Evolutionary conservation across 2,329 filamentous ascomycete species (phyloP).

Genomic region (Venturia oleaginea): DNA sequence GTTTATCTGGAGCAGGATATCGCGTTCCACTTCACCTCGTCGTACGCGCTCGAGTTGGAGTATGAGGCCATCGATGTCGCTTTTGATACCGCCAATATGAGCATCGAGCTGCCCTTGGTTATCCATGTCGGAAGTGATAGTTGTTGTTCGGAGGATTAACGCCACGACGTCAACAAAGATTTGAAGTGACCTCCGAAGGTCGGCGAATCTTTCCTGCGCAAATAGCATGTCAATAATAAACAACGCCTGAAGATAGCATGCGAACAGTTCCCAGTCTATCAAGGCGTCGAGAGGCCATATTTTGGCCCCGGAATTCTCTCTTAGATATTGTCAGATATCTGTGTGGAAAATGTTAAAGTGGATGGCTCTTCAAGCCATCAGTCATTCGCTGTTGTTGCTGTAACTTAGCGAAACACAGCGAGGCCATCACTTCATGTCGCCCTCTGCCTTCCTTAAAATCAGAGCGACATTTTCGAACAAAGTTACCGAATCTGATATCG

Average conservation of each 20-base stretch:
- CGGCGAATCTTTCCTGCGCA: background rate
- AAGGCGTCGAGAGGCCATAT: background rate
- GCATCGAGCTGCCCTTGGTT: background rate
- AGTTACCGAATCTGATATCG: too few species aligned
- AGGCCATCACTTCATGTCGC: background rate
- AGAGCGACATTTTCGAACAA: background rate
- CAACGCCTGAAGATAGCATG: background rate
- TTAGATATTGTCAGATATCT: background rate
- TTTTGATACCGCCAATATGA: background rate
- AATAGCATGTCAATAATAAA: background rate
- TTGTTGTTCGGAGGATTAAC: background rate
- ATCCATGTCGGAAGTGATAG: background rate
- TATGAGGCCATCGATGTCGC: background rate
- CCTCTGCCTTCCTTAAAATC: background rate
- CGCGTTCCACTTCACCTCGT: background rate
- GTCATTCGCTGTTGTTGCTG: background rate
- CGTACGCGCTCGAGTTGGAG: background rate
- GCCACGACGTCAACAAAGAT: background rate
- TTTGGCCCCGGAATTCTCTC: background rate
- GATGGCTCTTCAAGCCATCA: background rate
- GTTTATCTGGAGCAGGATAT: background rate
- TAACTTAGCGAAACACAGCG: background rate
- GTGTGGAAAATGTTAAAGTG: background rate
- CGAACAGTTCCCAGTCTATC: background rate
- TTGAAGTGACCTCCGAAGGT: background rate